phyloP scores from a whole-genome alignment of 768 basidiomycete species.

The Macrolepiota fuliginosa region DNA sequence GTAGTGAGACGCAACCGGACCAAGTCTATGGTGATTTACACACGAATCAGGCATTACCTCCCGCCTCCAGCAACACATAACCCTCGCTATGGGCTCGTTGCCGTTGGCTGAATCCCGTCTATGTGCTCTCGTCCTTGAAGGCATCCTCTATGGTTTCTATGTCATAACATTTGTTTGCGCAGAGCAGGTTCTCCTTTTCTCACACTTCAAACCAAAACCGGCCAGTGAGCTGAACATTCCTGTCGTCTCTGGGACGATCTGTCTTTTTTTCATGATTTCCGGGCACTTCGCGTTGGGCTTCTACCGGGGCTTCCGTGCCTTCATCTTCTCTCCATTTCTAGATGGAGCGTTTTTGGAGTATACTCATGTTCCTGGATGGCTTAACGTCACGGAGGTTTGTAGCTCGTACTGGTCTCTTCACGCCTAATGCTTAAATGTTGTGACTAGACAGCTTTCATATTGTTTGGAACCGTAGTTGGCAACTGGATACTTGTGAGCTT shows the following conservation, averaged over 20 bases:
- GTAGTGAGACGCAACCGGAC: no score
- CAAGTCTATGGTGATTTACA: no score
- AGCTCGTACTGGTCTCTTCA: not conserved
- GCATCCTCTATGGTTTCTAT: conserved; percentile 8
- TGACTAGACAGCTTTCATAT: not conserved
- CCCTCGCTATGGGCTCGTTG: not conserved
- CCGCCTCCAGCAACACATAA: not conserved
- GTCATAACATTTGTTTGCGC: conserved; percentile 5
- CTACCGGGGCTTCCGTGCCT: conserved; percentile 4
- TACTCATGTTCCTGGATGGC: conserved; percentile 1
- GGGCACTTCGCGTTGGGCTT: not conserved
- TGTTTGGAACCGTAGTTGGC: conserved; percentile 1
- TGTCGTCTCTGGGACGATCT: conserved; percentile 1
- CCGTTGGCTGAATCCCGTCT: conserved; percentile 4
- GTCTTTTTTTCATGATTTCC: conserved; percentile 3
- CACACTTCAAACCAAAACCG: not conserved
- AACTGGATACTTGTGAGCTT: conserved; percentile 5
- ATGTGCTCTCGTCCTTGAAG: conserved; percentile 6
- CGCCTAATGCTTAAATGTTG: not conserved
- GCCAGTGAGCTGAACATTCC: not conserved
- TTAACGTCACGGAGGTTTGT: conserved; percentile 4
- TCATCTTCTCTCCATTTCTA: not conserved
- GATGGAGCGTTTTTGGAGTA: not conserved
- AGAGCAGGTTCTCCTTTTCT: conserved; percentile 1
- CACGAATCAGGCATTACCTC: no score